Base-by-base conservation (phyloP, 164 flowering plant species). In the Vitis cinerea region DNA sequence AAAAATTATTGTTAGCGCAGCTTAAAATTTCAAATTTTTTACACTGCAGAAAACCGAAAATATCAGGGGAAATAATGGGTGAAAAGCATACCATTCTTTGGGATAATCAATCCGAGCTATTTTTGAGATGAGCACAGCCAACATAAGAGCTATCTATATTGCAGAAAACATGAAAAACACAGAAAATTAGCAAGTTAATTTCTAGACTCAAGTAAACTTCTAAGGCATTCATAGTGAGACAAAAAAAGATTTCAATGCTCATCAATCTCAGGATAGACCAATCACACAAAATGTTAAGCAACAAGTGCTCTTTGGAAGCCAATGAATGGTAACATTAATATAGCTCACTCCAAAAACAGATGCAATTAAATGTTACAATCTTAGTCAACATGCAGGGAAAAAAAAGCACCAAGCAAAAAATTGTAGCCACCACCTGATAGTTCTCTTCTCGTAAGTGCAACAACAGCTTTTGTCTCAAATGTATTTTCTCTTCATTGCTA, bases 101-200 rank as follows among this genome's bases (percentile, higher is more conserved):
- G 99, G 98, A 82, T 95, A 95, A 80, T 95, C 99, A 61, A 93
- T 77, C n/a, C 99, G 94, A 74, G 99, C 99, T 78, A 95, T 91
- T 76, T 95, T 95, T 50, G 99, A 95, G 67, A 93, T 79, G 65
- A 91, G 83, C 47, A 95, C 94, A 65, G 98, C 94, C 85, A 93
- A 70, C 80, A 86, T 85, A 54, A 77, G 77, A 75, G 99, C 91
- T 70, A 95, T 88, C 99, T 95, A 92, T 64, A 61, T 59, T 17
- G 59, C 17, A 69, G 44, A 53, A 63, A 70, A 66, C 27, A 78
- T 14, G 52, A 4, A 59, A 65, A 50, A 31, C 23, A 64, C 48
- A 61, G 10, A 10, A 23, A 17, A 60, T 27, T 61, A 57, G 69
- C 31, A 66, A 58, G n/a, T 37, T 37, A 37, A 37, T 2, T 37